Percentiles rank a stretch among this genome's conserved stretches.
phyloP scores from a whole-genome alignment of 2,329 filamentous ascomycete species.

The Cercospora citrullina region DNA sequence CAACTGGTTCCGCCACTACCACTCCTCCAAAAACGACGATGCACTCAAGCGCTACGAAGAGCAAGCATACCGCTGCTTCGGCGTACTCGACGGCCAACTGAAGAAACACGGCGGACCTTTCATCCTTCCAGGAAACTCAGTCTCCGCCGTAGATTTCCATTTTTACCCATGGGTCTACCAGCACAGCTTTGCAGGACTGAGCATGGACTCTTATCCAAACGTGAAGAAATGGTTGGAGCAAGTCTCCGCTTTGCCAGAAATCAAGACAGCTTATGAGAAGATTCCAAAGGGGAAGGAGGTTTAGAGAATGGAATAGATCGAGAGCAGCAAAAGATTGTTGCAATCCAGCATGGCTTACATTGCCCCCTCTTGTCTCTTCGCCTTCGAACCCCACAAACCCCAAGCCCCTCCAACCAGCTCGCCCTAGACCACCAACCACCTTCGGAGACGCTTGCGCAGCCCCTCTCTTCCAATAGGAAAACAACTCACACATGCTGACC shows the following conservation, averaged over 20 bases:
- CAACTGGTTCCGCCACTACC: conserved; percentile 47
- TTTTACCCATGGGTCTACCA: conserved; percentile 47
- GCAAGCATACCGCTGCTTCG: conserved; percentile 46
- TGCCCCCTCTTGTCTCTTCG: not conserved
- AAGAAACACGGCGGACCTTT: conserved; percentile 42
- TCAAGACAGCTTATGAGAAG: conserved; percentile 46
- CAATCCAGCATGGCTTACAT: not conserved
- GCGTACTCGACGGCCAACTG: conserved; percentile 46
- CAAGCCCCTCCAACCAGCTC: not conserved
- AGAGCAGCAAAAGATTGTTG: not conserved
- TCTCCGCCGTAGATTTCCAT: conserved; percentile 46
- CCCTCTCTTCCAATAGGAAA: not conserved
- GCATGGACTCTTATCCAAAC: conserved; percentile 43
- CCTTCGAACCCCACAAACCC: not conserved
- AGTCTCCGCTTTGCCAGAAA: conserved; percentile 41
- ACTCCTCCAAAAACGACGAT: conserved; percentile 45
- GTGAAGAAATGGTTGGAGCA: conserved; percentile 44
- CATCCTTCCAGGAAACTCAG: conserved; percentile 39
- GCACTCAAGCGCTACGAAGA: conserved; percentile 44
- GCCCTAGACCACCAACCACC: not conserved
- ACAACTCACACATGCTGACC: not conserved
- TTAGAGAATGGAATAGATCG: not conserved
- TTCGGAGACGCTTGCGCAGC: not conserved
- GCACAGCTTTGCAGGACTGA: conserved; percentile 43
- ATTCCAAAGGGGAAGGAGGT: conserved; percentile 33